Conservation (phyloP, 129 eudicot genomes). For the Flaveria bidentis region DNA sequence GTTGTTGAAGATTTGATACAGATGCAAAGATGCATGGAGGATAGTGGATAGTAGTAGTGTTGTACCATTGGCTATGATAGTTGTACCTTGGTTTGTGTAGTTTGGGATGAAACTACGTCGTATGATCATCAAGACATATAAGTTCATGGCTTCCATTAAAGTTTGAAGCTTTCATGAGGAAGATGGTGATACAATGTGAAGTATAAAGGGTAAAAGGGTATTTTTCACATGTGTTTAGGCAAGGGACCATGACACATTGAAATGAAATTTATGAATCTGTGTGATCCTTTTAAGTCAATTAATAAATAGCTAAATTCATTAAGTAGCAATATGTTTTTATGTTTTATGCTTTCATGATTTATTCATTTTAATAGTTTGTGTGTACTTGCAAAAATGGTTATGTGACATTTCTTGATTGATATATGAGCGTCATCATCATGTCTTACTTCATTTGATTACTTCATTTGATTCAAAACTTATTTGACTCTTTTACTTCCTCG, state of each 20-base stretch:
- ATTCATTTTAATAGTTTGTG: no score
- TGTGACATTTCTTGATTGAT: no score
- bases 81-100: slow-evolving; percentile 25
- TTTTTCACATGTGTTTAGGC: slow-evolving; percentile 14
- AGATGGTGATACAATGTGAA: slow-evolving; percentile 25
- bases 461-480: no score
- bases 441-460: no score
- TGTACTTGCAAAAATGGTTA: no score
- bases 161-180: slow-evolving; percentile 36
- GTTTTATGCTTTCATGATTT: no score
- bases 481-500: no score
- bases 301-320: neutral
- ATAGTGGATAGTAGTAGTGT: slow-evolving; percentile 21
- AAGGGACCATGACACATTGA: neutral
- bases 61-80: slow-evolving; percentile 24
- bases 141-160: slow-evolving; percentile 35
- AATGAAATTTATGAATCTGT: neutral
- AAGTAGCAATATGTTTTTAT: neutral
- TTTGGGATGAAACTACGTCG: slow-evolving; percentile 11
- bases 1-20: neutral
- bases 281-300: neutral
- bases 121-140: slow-evolving; percentile 16
- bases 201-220: slow-evolving; percentile 26
- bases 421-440: no score
- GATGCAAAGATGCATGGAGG: slow-evolving; percentile 8